Base-by-base conservation (phyloP, 73 alveolate species). In the Paramecium biaurelia region DNA sequence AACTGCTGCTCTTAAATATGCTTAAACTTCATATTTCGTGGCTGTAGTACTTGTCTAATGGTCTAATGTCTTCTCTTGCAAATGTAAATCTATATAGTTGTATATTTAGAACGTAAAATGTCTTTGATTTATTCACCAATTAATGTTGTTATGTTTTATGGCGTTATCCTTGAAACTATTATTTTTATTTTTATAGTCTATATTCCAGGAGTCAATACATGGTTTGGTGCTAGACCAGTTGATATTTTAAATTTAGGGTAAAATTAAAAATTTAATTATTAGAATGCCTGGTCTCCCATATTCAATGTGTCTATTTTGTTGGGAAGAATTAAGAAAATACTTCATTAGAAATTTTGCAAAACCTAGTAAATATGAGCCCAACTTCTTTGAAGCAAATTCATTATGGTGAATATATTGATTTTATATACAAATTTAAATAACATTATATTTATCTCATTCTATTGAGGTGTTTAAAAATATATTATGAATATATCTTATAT, bases 281-380 rank as follows among this genome's bases (percentile, higher is more conserved):
- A 82, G 94, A 70, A 89, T 89, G 76, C 94, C 94, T 2, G 94
- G 94, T 6, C 84, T 89, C 8, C 94, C 94, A 14, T 89, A 58
- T 59, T 89, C 94, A 7, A 89, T 89, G 53, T 37, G 85, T 28
- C 63, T 89, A 41, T 89, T 89, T 45, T 42, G 79, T n/a, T 89
- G 94, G 94, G 94, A 89, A 49, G 94, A 89, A 70, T 0, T 70
- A 21, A 20, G 94, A 26, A 89, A 89, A 18, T 89, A 41, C 24
- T 56, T 89, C 41, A 76, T 89, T 9, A 89, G 94, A 89, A 41
- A 79, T 63, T 79, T 7, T 7, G 37, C 41, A 43, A 23, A 32
- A 45, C 90, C 90, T 24, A 38, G 76, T 23, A 79, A 79, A 34
- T 20, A 23, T 23, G 74, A 43, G 21, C 90, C 76, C 7, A 79